phyloP scores from a whole-genome alignment of 129 eudicot species.

The Flaveria trinervia region DNA sequence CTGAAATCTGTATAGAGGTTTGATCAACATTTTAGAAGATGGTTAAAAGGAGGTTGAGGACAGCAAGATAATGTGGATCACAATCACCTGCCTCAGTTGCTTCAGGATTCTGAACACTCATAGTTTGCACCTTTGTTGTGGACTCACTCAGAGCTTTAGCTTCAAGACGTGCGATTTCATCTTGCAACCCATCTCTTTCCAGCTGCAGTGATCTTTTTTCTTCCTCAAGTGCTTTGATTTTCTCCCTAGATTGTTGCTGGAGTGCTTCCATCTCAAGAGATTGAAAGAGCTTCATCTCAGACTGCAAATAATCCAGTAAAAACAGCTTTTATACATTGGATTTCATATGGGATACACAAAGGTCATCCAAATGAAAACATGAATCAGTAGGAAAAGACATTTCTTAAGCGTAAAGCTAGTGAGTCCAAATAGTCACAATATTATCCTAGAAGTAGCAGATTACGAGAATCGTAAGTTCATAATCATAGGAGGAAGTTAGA shows the following conservation, averaged over 20 bases:
- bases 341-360: conserved; percentile 3
- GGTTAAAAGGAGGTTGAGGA: conserved; percentile 1
- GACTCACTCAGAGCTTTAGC: conserved; percentile 54
- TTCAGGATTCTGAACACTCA: conserved; percentile 75
- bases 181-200: conserved; percentile 72
- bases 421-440: too few relatives aligned
- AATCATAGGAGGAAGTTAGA: background rate
- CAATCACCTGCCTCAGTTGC: conserved; percentile 76
- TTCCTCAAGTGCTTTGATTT: conserved; percentile 79
- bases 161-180: conserved; percentile 71
- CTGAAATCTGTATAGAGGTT: conserved; percentile 59
- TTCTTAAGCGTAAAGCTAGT: too few relatives aligned
- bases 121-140: conserved; percentile 59
- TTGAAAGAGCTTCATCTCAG: conserved; percentile 80
- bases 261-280: conserved; percentile 71
- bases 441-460: background rate
- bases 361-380: background rate
- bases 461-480: background rate
- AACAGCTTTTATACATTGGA: background rate
- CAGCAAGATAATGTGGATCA: conserved; percentile 30
- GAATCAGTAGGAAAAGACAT: background rate
- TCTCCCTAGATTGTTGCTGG: conserved; percentile 77
- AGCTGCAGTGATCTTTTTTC: conserved; percentile 85
- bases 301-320: conserved; percentile 45
- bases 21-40: conserved; percentile 8